Conservation (phyloP, 495 filamentous ascomycete genomes). For the Penicillium simplicissimum region DNA sequence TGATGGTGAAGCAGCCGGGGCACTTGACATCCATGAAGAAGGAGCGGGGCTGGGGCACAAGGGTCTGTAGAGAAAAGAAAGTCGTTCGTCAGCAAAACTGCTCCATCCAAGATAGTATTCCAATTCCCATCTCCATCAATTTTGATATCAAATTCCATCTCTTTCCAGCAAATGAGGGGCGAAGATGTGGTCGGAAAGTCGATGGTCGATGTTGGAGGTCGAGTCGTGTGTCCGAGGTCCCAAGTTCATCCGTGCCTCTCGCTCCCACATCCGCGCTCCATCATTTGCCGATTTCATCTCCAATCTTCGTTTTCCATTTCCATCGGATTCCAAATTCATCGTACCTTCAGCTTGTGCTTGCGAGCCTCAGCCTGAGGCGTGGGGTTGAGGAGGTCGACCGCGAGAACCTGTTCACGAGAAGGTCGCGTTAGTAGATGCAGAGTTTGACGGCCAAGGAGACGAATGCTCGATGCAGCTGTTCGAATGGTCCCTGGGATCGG, state of each 20-base stretch:
- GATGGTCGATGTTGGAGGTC: conserved; percentile 7
- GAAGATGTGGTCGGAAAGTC: neutral
- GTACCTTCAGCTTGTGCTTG: conserved; percentile 99
- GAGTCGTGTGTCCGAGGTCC: neutral
- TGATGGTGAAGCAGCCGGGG: conserved; percentile 99
- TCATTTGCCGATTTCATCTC: conserved; percentile 8
- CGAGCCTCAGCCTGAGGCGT: conserved; percentile 90
- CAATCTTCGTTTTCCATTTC: conserved; percentile 13
- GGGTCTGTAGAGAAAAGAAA: conserved; percentile 55
- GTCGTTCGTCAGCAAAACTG: conserved; percentile 9
- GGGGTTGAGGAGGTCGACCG: conserved; percentile 99
- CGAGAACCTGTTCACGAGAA: conserved; percentile 78
- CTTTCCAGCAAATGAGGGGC: neutral
- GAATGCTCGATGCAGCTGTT: neutral
- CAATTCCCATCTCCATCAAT: neutral
- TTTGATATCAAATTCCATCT: conserved; percentile 1
- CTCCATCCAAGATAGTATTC: neutral
- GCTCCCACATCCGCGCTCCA: conserved; percentile 9
- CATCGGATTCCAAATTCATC: conserved; percentile 24
- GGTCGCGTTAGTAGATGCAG: conserved; percentile 24
- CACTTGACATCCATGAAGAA: conserved; percentile 99
- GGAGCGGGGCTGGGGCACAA: conserved; percentile 92
- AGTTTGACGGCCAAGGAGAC: conserved; percentile 4
- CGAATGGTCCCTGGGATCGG: neutral
- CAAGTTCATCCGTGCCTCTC: conserved; percentile 1